Conservation (phyloP, 1,284 basidiomycete genomes). For the Ganoderma lucidum region DNA sequence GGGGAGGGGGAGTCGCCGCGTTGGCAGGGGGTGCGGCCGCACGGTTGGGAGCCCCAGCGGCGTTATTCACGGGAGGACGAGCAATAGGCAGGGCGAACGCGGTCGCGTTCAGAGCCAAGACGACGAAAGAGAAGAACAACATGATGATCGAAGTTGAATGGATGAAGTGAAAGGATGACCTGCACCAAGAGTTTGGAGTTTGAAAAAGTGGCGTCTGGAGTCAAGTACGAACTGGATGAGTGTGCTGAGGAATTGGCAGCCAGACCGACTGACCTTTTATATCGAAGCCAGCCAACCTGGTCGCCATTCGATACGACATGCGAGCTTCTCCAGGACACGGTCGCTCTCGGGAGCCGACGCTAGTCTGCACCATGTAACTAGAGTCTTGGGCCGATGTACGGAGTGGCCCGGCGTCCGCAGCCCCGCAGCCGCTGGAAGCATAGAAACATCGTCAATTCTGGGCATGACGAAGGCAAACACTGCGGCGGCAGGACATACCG, state of each 20-base stretch:
- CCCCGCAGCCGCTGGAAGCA: not conserved
- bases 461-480: not conserved
- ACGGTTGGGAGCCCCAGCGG: not conserved
- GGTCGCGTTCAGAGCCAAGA: slow-evolving; percentile 13
- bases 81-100: slow-evolving; percentile 8
- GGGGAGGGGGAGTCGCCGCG: not conserved
- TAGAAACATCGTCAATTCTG: not conserved
- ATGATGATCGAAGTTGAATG: not conserved
- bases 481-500: slow-evolving; percentile 8
- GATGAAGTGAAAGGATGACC: not conserved
- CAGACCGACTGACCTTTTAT: not conserved
- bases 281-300: not conserved
- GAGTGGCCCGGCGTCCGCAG: not conserved
- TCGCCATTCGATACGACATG: not conserved
- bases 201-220: not conserved
- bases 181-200: not conserved
- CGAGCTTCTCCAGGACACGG: not conserved
- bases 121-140: slow-evolving; percentile 6
- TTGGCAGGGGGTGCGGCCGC: not conserved
- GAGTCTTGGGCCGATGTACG: not conserved
- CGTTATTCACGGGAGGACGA: not conserved
- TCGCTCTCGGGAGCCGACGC: not conserved
- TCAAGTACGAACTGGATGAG: slow-evolving; percentile 2
- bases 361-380: not conserved
- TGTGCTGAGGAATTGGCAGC: not conserved